These are phyloP conservation scores for Cryptosporidium ubiquitum DNA, from an alignment of 169 alveolate species.

Conservation along the genomic window DNA sequence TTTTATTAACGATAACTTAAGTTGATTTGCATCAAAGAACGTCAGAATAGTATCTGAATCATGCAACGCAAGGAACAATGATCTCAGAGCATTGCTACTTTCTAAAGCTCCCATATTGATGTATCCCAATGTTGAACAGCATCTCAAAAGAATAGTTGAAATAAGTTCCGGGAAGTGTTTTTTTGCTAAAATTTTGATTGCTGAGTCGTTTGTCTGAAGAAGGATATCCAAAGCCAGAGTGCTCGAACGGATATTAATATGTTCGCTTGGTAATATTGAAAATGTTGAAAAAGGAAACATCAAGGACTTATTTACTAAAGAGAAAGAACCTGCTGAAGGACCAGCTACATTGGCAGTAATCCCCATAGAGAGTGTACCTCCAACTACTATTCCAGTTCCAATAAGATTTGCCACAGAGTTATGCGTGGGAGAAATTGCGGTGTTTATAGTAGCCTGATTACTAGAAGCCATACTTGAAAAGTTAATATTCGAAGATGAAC, in stretches of 20 bases:
- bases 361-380: neutral
- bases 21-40: conserved; percentile 55
- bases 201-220: conserved; percentile 59
- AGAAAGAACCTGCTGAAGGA: neutral
- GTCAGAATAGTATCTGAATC: conserved; percentile 46
- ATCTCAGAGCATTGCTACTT: conserved; percentile 53
- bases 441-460: neutral
- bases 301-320: neutral
- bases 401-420: conserved; percentile 28
- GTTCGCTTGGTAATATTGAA: conserved; percentile 45
- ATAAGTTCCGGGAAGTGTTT: conserved; percentile 57
- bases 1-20: conserved; percentile 12
- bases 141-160: conserved; percentile 50
- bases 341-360: neutral
- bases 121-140: conserved; percentile 71
- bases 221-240: conserved; percentile 55
- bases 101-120: conserved; percentile 73
- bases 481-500: conserved; percentile 8
- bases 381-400: conserved; percentile 16
- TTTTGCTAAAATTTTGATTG: conserved; percentile 52
- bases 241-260: conserved; percentile 50
- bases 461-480: neutral
- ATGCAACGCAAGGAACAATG: conserved; percentile 36
- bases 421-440: conserved; percentile 14
- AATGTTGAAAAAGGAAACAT: neutral